These are phyloP conservation scores for Malassezia cuniculi DNA, from an alignment of 1,284 basidiomycete genomes.

Conservation along the genomic window DNA sequence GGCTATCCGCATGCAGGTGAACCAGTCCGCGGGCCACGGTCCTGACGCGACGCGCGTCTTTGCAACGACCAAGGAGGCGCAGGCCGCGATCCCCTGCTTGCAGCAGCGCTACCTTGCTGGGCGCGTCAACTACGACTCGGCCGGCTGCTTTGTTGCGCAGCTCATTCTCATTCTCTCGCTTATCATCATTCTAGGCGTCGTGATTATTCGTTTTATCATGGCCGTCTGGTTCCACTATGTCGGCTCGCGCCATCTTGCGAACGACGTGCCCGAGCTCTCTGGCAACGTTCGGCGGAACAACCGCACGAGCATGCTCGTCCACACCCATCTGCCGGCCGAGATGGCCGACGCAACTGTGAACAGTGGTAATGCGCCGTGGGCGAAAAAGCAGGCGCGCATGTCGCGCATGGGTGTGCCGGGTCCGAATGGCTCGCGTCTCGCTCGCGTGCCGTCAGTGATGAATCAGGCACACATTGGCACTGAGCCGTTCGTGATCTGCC, in stretches of 20 bases:
- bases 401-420: constrained; percentile 71
- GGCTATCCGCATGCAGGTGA: constrained; percentile 65
- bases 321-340: constrained; percentile 90
- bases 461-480: constrained; percentile 30
- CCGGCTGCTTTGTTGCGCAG: constrained; percentile 82
- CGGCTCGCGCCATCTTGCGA: constrained; percentile 51
- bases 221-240: constrained; percentile 95
- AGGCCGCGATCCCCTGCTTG: constrained; percentile 32
- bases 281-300: constrained; percentile 1
- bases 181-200: constrained; percentile 76
- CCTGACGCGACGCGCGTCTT: constrained; percentile 63
- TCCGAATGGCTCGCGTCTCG: not conserved
- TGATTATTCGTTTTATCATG: constrained; percentile 85
- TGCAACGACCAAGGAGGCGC: constrained; percentile 19
- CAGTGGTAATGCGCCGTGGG: constrained; percentile 81
- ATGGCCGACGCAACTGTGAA: constrained; percentile 82
- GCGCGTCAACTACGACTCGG: constrained; percentile 87
- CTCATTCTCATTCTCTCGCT: constrained; percentile 84
- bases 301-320: constrained; percentile 57
- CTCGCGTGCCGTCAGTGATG: constrained; percentile 5
- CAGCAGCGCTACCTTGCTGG: constrained; percentile 53
- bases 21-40: constrained; percentile 49
- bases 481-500: constrained; percentile 83
- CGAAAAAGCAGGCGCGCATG: constrained; percentile 59
- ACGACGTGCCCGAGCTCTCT: constrained; percentile 50